Evolutionary conservation across 2,329 filamentous ascomycete genomes (phyloP), one percentile per base, ranked within the genome.

Genomic region (Zalaria sp.): DNA sequence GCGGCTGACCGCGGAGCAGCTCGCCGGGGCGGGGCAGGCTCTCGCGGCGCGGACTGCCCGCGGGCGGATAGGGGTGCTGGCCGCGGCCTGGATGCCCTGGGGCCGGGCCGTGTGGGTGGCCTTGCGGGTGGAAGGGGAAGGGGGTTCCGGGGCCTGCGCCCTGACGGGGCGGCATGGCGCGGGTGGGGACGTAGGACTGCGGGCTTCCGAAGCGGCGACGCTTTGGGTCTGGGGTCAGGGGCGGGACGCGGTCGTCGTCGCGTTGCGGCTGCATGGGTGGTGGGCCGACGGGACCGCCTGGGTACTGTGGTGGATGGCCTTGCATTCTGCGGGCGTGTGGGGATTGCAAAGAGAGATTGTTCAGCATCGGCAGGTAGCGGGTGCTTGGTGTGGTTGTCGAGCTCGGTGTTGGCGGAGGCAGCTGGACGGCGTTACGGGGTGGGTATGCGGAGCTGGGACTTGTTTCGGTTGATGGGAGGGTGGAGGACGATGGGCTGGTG

Each of bases 201-300:
- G 44, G 44, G 35, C 64, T 65, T 47, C 73, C 73, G 52, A 73
- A 73, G 32, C 79, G 73, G 25, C 80, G 73, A 43, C 79, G 72
- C 54, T 83, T 83, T 27, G 63, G 58, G 41, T 81, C 78, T 6
- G 69, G 66, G 3, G 70, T 68, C 40, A 67, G 63, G 39, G 65
- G 67, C 11, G 40, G 65, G 59, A 18, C 66, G 62, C 18, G 67
- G 57, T 40, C 49, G 46, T 48, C 54, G 55, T 52, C 47, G 56
- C 51, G 55, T 56, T 53, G 43, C n/a, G n/a, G n/a, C 40, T 55
- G 38, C 25, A 37, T 36, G 3, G 37, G 18, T 18, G 18, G 18
- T 18, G 18, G 10, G 35, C 35, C 37, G n/a, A 39, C 40, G 27
- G 35, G 18, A 18, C 18, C 18, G 18, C 18, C 18, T 18, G 18